phyloP scores from a whole-genome alignment of 495 filamentous ascomycete species.

The Daldinia bambusicola region DNA sequence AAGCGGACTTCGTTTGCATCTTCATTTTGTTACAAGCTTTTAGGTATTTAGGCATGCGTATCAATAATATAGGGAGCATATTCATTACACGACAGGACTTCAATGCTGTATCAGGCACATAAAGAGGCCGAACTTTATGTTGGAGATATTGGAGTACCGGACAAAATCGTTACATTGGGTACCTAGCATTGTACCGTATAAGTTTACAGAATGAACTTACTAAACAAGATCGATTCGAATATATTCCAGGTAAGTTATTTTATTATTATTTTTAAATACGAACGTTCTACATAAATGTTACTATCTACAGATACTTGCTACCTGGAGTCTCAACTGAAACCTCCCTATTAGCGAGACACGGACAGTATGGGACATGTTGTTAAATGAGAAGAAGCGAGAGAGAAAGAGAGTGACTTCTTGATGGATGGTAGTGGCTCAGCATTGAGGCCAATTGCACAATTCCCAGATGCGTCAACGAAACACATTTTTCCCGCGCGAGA shows the following conservation, averaged over 20 bases:
- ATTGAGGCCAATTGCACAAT: constrained; percentile 40
- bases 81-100: constrained; percentile 21
- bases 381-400: constrained; percentile 9
- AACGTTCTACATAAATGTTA: neutral
- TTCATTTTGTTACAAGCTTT: constrained; percentile 7
- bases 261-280: constrained; percentile 1
- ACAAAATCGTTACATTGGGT: neutral
- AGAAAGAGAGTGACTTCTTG: constrained; percentile 21
- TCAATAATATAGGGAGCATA: constrained; percentile 33
- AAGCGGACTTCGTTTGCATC: constrained; percentile 26
- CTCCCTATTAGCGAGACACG: constrained; percentile 22
- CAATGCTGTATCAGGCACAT: constrained; percentile 15
- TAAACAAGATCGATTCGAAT: constrained; percentile 12
- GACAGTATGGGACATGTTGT: neutral
- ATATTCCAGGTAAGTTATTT: constrained; percentile 10
- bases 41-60: constrained; percentile 20
- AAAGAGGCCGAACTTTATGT: constrained; percentile 22
- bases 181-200: too few relatives aligned
- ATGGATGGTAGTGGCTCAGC: constrained; percentile 33
- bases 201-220: constrained; percentile 2
- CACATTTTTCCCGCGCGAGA: constrained; percentile 43
- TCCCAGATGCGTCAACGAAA: constrained; percentile 39
- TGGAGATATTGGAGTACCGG: constrained; percentile 21
- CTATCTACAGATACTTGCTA: constrained; percentile 14
- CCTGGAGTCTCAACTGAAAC: constrained; percentile 25